Evolutionary conservation across 2,329 filamentous ascomycete species (phyloP), one percentile per base, ranked within the genome.

Genomic region (Fusarium secorum): DNA sequence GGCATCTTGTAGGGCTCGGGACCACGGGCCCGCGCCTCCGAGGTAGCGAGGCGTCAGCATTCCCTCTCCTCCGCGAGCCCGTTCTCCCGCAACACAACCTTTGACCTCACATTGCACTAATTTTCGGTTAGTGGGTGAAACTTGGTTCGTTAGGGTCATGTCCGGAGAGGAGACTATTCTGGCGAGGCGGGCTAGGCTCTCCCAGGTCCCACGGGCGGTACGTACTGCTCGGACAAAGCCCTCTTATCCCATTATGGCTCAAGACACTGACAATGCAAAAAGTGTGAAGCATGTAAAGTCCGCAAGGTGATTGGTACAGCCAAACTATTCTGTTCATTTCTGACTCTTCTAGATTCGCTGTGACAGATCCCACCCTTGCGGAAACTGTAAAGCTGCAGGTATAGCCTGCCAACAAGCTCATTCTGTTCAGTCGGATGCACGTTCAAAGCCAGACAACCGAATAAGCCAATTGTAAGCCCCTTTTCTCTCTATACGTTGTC

Each of bases 211-310:
- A 20, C 56, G 69, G 33, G 69, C 69, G 52, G 69, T 71, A 61
- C 45, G 68, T 67, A 48, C 42, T 41, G 26, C 22, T 46, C 11
- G 5, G 14, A 20, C n/a, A 32, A 20, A 52, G 24, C 13, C 57
- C 36, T 30, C 15, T 26, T 11, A 11, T 44, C 26, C 6, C n/a
- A 24, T 33, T 26, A 17, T 38, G 18, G 26, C 44, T 28, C 32
- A 17, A 7, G 15, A 49, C 8, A n/a, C 54, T 70, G 41, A 68
- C 59, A 18, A 42, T 13, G 18, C 22, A 48, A 58, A 58, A 28
- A 71, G 69, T 71, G 69, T 32, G 68, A 71, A 56, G 69, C 54
- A 13, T 71, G 69, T 22, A 71, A 71, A 30, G 49, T 71, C 24
- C 64, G 69, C 39, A 71, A 71, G 68, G 69, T 66, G 49, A 33